Evolutionary conservation across 1,139 yeast species (phyloP).

Genomic region (Wickerhamiella pararugosa): DNA sequence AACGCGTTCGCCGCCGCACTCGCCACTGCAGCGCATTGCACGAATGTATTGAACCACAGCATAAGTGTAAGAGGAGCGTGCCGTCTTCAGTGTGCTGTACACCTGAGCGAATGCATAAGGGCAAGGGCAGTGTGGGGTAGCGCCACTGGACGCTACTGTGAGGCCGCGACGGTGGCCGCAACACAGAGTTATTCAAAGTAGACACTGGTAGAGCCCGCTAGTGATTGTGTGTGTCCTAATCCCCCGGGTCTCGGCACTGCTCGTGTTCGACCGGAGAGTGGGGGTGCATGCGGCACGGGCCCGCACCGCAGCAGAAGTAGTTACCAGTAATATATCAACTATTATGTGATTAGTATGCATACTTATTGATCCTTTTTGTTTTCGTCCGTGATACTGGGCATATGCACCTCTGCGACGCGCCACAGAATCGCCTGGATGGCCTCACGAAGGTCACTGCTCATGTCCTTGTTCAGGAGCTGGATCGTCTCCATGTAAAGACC

Average conservation of each 20-base stretch:
- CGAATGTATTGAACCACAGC: constrained; percentile 2
- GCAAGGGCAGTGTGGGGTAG: background rate
- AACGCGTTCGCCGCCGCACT: constrained; percentile 26
- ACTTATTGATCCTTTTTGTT: no score
- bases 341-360: no score
- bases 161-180: no score
- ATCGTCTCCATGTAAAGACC: constrained; percentile 54
- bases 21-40: background rate
- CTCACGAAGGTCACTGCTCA: constrained; percentile 52
- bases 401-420: constrained; percentile 57
- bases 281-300: no score
- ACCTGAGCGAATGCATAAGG: background rate
- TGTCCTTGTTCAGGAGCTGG: constrained; percentile 49
- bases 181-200: no score
- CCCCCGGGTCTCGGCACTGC: no score
- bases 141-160: no score
- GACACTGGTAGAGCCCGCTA: no score
- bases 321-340: no score
- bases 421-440: constrained; percentile 52
- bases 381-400: constrained; percentile 18
- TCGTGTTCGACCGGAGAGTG: no score
- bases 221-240: no score
- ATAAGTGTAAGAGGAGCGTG: background rate
- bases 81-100: background rate
- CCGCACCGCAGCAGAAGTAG: no score